These are phyloP conservation scores for Neofusicoccum kwambonambiense DNA, from an alignment of 2,329 filamentous ascomycete genomes.

Conservation along the genomic window DNA sequence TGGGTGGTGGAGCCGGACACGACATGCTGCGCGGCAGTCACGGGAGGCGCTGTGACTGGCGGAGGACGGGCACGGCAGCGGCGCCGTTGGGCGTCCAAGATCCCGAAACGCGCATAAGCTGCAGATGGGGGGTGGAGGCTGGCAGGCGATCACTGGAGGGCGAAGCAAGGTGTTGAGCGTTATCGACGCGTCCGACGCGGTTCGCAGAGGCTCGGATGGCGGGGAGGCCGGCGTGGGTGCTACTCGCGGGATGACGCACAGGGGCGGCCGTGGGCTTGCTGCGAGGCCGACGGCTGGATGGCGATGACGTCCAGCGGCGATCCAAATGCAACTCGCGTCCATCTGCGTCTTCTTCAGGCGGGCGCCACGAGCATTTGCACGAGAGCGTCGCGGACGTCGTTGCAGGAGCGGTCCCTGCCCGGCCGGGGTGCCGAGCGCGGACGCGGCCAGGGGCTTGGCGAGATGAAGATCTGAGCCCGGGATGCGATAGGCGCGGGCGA, in stretches of 20 bases:
- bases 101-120: not conserved
- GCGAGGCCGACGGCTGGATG: not conserved
- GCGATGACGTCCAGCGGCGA: not conserved
- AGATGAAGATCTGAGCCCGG: not conserved
- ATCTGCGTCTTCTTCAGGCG: not conserved
- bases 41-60: not conserved
- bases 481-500: not conserved
- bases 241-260: constrained; percentile 7
- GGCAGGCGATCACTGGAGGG: not conserved
- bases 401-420: not conserved
- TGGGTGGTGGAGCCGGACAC: constrained; percentile 11
- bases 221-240: constrained; percentile 1
- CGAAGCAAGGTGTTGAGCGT: not conserved
- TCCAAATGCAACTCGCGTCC: not conserved
- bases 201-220: constrained; percentile 1
- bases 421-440: too few species aligned
- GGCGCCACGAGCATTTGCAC: not conserved
- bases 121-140: not conserved
- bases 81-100: not conserved
- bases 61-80: not conserved
- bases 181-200: constrained; percentile 8
- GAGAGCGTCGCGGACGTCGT: not conserved
- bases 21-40: not conserved
- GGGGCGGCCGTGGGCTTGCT: not conserved
- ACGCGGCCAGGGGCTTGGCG: too few species aligned